Percentiles rank a stretch among this genome's conserved stretches.
These are phyloP conservation scores for Globisporangium spinosum DNA, from an alignment of 352 stramenopile genomes.

Conservation along the genomic window DNA sequence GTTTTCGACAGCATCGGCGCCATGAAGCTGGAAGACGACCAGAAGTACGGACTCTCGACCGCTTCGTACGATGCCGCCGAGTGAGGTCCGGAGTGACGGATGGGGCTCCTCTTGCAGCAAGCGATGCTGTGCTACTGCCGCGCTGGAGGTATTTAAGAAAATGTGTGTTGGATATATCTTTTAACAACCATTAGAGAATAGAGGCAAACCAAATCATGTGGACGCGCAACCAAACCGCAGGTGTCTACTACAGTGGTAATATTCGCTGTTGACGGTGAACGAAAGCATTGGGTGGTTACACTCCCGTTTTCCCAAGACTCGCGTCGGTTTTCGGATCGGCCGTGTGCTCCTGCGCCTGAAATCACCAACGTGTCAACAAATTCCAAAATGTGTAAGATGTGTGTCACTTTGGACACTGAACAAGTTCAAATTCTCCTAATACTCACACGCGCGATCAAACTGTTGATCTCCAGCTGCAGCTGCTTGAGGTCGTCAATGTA, in stretches of 20 bases:
- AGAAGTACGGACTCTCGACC: slow-evolving; percentile 21
- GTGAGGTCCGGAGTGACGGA: not conserved
- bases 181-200: slow-evolving; percentile 6
- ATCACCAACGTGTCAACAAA: not conserved
- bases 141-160: slow-evolving; percentile 2
- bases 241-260: not conserved
- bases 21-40: slow-evolving; percentile 56
- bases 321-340: not conserved
- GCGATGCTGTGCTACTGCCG: not conserved
- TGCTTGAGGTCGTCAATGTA: not conserved
- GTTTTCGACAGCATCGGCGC: slow-evolving; percentile 73
- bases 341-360: not conserved
- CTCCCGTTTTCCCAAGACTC: slow-evolving; percentile 1
- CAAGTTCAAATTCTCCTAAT: not conserved
- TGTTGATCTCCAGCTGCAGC: slow-evolving; percentile 2
- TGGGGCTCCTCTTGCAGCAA: not conserved
- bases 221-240: not conserved
- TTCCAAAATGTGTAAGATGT: not conserved
- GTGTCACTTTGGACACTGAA: not conserved
- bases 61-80: slow-evolving; percentile 7
- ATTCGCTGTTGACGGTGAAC: too few species aligned
- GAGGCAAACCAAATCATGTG: not conserved
- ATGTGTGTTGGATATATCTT: not conserved
- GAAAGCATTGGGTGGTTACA: not conserved
- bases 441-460: not conserved